Conservation (phyloP, 2,329 filamentous ascomycete genomes). For the Chaetomium sp. region DNA sequence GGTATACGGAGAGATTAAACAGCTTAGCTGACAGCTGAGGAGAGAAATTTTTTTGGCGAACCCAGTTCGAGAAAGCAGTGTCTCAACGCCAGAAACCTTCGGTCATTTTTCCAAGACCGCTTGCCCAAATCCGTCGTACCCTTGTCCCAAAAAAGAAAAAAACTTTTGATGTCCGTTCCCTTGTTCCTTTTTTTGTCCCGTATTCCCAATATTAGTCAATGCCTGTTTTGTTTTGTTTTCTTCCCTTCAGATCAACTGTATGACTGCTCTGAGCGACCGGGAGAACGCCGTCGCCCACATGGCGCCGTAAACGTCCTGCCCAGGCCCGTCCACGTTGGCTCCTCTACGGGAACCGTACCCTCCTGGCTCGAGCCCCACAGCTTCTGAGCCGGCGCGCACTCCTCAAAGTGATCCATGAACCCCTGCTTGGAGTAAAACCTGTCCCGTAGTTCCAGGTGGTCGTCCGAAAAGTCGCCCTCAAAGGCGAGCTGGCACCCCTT, state of each 20-base stretch:
- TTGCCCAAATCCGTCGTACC: background rate
- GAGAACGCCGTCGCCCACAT: slow-evolving; percentile 6
- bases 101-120: slow-evolving; percentile 1
- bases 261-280: slow-evolving; percentile 2
- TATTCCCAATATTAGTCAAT: background rate
- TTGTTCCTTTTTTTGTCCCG: background rate
- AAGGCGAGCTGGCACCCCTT: slow-evolving; percentile 26
- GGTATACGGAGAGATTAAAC: background rate
- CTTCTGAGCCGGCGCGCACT: slow-evolving; percentile 20
- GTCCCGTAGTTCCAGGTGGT: slow-evolving; percentile 22
- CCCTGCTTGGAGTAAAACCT: slow-evolving; percentile 21
- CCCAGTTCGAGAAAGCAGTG: background rate
- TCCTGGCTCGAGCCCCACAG: slow-evolving; percentile 20
- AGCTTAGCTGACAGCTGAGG: background rate
- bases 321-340: slow-evolving; percentile 19
- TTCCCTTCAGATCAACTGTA: background rate
- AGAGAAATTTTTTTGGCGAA: background rate
- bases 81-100: slow-evolving; percentile 8
- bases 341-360: slow-evolving; percentile 19
- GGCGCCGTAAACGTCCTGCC: slow-evolving; percentile 20
- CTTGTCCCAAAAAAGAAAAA: background rate
- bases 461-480: slow-evolving; percentile 23
- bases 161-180: slow-evolving; percentile 13
- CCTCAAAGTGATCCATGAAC: slow-evolving; percentile 22
- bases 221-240: background rate